Conservation (phyloP, 768 basidiomycete species). For the Lactarius sp. region DNA sequence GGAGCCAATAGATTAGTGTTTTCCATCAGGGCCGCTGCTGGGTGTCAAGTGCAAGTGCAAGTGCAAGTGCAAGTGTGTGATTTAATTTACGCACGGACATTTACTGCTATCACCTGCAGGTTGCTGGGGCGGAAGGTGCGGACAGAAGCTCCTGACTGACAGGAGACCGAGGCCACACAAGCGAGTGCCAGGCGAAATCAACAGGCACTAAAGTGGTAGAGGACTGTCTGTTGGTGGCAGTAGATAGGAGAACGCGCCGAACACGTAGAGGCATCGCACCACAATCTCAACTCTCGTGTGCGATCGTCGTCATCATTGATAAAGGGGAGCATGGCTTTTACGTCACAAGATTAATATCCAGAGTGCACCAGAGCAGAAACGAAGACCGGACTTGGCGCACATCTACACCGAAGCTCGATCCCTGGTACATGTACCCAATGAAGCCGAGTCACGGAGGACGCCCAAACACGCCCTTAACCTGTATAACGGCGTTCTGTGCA, state of each 20-base stretch:
- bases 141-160: conserved; percentile 21
- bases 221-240: conserved; percentile 11
- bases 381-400: conserved; percentile 25
- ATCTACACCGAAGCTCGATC: conserved; percentile 24
- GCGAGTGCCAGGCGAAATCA: conserved; percentile 13
- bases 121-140: conserved; percentile 7
- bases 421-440: conserved; percentile 20
- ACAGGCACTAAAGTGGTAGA: conserved; percentile 4
- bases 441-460: conserved; percentile 12
- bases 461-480: conserved; percentile 23
- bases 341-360: conserved; percentile 22
- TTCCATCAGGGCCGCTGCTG: conserved; percentile 20
- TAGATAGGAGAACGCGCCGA: conserved; percentile 19
- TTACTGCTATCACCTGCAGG: conserved; percentile 25
- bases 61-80: conserved; percentile 18
- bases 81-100: conserved; percentile 25
- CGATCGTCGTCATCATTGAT: conserved; percentile 21
- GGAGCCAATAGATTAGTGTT: conserved; percentile 11
- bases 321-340: conserved; percentile 23
- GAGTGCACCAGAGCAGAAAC: conserved; percentile 12
- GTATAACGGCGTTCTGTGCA: conserved; percentile 22
- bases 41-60: conserved; percentile 9
- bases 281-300: conserved; percentile 10
- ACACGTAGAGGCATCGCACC: conserved; percentile 13
- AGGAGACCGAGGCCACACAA: conserved; percentile 12